phyloP scores from a whole-genome alignment of 176 grass and related monocot species.

The Oryza glumipatula region DNA sequence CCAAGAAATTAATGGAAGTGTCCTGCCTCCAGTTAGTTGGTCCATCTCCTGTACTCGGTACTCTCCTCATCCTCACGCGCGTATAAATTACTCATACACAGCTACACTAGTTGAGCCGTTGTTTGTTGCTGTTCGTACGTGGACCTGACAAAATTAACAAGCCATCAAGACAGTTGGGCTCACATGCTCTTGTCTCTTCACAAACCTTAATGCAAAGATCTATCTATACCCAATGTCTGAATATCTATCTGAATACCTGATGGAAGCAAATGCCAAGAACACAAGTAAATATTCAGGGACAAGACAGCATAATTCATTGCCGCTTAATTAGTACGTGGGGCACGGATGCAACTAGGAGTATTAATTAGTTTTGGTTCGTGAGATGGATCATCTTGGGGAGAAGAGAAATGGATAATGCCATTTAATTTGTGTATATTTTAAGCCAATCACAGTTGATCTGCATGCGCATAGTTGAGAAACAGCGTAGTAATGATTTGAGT shows the following conservation, averaged over 20 bases:
- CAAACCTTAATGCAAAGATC: constrained; percentile 12
- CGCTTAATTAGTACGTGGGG: not conserved
- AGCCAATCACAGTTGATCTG: not conserved
- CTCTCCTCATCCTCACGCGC: not conserved
- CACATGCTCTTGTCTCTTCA: not conserved
- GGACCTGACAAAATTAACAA: constrained; percentile 13
- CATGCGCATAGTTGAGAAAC: not conserved
- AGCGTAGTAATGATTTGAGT: not conserved
- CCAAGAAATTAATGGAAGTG: not conserved
- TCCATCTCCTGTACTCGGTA: not conserved
- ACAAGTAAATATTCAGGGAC: not conserved
- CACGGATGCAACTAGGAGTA: not conserved
- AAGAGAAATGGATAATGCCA: not conserved
- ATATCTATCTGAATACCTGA: not conserved
- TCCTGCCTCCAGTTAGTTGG: not conserved
- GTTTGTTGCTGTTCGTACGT: not conserved
- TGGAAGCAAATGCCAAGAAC: not conserved
- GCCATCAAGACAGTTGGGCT: constrained; percentile 14
- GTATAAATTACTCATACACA: not conserved
- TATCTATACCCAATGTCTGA: not conserved
- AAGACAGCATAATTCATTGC: not conserved
- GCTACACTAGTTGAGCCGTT: not conserved
- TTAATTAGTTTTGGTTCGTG: not conserved
- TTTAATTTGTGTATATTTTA: not conserved
- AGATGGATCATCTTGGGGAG: not conserved